phyloP scores from a whole-genome alignment of 106 monocot genomes.

The Dactylorhiza incarnata region DNA sequence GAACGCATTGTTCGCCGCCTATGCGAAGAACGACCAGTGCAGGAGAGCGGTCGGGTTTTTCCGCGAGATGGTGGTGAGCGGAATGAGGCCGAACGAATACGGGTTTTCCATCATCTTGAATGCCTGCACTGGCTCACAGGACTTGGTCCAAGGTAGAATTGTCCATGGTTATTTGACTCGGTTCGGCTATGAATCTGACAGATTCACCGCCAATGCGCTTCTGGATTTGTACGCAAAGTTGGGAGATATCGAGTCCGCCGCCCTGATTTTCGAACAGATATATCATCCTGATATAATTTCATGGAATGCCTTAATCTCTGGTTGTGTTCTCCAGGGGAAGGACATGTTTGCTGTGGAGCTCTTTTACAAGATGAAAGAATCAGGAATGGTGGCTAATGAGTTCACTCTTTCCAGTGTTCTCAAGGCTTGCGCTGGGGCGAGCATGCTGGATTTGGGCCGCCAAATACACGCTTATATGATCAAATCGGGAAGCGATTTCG shows the following conservation, averaged over 20 bases:
- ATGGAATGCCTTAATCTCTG: conserved; percentile 80
- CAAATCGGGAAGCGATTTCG: conserved; percentile 36
- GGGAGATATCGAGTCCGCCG: conserved; percentile 42
- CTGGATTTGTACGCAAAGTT: conserved; percentile 73
- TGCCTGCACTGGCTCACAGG: conserved; percentile 48
- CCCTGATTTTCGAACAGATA: conserved; percentile 39
- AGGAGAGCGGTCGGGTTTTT: conserved; percentile 42
- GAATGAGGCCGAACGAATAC: conserved; percentile 59
- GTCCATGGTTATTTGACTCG: conserved; percentile 45
- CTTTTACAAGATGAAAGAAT: conserved; percentile 47
- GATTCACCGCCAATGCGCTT: conserved; percentile 59
- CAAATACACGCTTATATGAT: conserved; percentile 54
- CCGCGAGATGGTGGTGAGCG: conserved; percentile 45
- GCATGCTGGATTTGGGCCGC: conserved; percentile 37
- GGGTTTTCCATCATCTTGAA: conserved; percentile 56
- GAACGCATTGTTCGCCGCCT: conserved; percentile 57
- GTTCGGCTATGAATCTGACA: conserved; percentile 45
- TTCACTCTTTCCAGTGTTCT: conserved; percentile 76
- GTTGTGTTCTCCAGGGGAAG: conserved; percentile 59
- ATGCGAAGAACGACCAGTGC: conserved; percentile 35
- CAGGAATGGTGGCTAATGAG: conserved; percentile 37
- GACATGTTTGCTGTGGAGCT: conserved; percentile 38
- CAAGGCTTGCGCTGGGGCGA: conserved; percentile 67
- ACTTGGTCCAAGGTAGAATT: conserved; percentile 30
- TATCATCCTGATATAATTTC: conserved; percentile 44